Percentiles rank a stretch among this genome's conserved stretches.
These are phyloP conservation scores for Kwoniella dejecticola DNA, from an alignment of 768 basidiomycete species.

Conservation along the genomic window DNA sequence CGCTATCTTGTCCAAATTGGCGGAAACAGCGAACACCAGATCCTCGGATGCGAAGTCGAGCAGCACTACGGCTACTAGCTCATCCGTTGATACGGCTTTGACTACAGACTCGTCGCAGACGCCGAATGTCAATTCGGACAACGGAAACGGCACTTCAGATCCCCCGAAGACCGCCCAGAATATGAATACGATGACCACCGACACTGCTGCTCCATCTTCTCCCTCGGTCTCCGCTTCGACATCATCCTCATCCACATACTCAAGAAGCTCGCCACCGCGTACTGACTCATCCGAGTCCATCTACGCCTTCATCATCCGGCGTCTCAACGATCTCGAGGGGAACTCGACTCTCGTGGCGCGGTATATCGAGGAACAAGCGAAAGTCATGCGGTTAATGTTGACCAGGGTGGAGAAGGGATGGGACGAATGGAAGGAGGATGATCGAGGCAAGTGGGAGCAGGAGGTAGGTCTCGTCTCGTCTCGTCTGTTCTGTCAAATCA, in stretches of 20 bases:
- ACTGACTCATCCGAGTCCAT: slow-evolving; percentile 70
- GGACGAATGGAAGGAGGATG: slow-evolving; percentile 41
- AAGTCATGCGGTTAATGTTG: slow-evolving; percentile 72
- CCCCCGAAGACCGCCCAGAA: background rate
- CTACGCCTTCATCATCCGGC: slow-evolving; percentile 94
- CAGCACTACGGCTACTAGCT: background rate
- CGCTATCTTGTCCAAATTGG: slow-evolving; percentile 13
- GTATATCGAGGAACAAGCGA: slow-evolving; percentile 88
- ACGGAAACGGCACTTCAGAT: background rate
- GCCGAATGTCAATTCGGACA: background rate
- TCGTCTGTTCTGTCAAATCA: background rate
- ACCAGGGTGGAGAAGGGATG: slow-evolving; percentile 52
- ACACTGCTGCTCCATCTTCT: background rate
- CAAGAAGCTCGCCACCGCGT: slow-evolving; percentile 23
- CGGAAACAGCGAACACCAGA: background rate
- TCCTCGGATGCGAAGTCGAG: background rate
- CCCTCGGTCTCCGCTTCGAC: background rate
- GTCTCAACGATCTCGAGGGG: slow-evolving; percentile 76
- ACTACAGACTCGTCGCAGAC: background rate
- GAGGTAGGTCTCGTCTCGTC: slow-evolving; percentile 32
- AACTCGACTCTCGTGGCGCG: slow-evolving; percentile 81
- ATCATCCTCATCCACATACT: slow-evolving; percentile 18
- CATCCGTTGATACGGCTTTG: background rate
- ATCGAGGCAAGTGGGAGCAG: slow-evolving; percentile 37
- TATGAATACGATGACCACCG: background rate